phyloP scores from a whole-genome alignment of 805 yeast genomes.

The Yueomyces sp. region DNA sequence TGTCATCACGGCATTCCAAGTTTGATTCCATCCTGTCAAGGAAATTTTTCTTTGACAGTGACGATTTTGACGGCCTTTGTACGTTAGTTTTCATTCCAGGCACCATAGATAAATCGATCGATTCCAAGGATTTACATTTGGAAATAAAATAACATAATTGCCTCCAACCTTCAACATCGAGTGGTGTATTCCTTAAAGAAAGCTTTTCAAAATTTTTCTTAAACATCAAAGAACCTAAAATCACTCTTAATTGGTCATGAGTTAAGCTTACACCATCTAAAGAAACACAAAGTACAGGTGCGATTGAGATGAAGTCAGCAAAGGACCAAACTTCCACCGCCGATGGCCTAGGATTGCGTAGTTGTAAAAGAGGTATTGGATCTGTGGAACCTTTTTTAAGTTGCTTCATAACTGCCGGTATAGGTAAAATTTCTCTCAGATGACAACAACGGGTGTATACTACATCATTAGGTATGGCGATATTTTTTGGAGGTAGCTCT shows the following conservation, averaged over 20 bases:
- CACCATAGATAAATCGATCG: constrained; percentile 49
- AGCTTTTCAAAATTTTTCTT: constrained; percentile 56
- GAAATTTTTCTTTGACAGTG: constrained; percentile 4
- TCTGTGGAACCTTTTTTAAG: constrained; percentile 59
- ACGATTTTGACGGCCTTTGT: constrained; percentile 27
- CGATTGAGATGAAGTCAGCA: constrained; percentile 75
- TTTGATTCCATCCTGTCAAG: constrained; percentile 27
- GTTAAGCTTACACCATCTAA: constrained; percentile 71
- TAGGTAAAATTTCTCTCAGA: constrained; percentile 79
- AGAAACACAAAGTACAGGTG: constrained; percentile 66
- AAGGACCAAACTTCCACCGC: constrained; percentile 77
- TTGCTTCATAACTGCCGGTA: constrained; percentile 78
- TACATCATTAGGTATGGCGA: constrained; percentile 41
- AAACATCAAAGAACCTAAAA: constrained; percentile 53
- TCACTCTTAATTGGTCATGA: constrained; percentile 57
- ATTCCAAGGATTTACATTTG: constrained; percentile 40
- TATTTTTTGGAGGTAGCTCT: constrained; percentile 19
- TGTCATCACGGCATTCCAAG: constrained; percentile 40
- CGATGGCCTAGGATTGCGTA: constrained; percentile 80
- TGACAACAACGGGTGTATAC: constrained; percentile 90
- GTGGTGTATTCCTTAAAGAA: constrained; percentile 66
- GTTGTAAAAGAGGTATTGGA: constrained; percentile 60
- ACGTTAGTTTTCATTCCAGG: constrained; percentile 27
- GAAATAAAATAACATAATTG: constrained; percentile 66
- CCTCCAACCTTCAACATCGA: constrained; percentile 71